Evolutionary conservation across 2,329 filamentous ascomycete species (phyloP).

Genomic region (Chaetomium sp.): DNA sequence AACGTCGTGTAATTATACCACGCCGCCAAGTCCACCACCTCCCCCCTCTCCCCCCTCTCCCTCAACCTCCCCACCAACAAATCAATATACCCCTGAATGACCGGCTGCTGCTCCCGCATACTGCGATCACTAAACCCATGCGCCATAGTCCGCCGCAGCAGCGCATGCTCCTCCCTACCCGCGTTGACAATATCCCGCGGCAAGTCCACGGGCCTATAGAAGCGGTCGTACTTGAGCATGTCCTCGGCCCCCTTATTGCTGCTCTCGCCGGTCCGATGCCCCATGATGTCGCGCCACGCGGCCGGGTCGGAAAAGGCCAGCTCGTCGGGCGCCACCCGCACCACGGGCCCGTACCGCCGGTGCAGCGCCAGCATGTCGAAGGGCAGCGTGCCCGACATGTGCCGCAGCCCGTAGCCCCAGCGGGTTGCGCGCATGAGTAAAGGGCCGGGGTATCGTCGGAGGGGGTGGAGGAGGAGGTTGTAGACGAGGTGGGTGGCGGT

Average conservation of each 20-base stretch:
- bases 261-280: constrained; percentile 40
- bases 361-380: constrained; percentile 42
- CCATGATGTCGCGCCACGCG: constrained; percentile 46
- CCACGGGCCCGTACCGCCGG: constrained; percentile 47
- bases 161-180: constrained; percentile 40
- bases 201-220: constrained; percentile 36
- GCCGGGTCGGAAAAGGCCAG: constrained; percentile 47
- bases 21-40: constrained; percentile 34
- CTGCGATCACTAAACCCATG: constrained; percentile 46
- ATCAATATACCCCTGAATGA: constrained; percentile 45
- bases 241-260: constrained; percentile 33
- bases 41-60: constrained; percentile 23
- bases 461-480: constrained; percentile 43
- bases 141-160: constrained; percentile 42
- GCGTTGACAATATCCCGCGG: constrained; percentile 40
- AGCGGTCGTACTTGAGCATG: constrained; percentile 38
- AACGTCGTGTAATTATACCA: constrained; percentile 45
- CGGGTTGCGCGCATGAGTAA: constrained; percentile 34
- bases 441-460: constrained; percentile 40
- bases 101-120: constrained; percentile 47
- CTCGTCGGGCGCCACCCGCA: constrained; percentile 51
- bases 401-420: constrained; percentile 21
- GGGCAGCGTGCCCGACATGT: constrained; percentile 35
- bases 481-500: constrained; percentile 32
- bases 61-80: constrained; percentile 40